Percentiles rank a stretch among this genome's conserved stretches.
Conservation (phyloP, 371 early-diverging fungal genomes). For the Mortierella sp. region DNA sequence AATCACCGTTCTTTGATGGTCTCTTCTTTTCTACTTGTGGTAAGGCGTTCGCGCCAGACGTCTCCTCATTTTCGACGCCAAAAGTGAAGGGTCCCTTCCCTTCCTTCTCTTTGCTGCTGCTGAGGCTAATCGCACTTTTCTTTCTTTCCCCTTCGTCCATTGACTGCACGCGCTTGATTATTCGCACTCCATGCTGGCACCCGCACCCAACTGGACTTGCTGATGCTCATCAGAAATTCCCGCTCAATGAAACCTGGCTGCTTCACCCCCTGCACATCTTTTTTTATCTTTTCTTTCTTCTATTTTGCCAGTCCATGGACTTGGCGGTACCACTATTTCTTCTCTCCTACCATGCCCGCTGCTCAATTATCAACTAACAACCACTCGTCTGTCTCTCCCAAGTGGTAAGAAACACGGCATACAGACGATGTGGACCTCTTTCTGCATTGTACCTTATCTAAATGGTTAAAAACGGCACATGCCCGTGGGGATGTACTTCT, state of each 20-base stretch:
- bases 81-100: not conserved
- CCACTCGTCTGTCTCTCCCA: too few relatives aligned
- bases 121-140: not conserved
- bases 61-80: not conserved
- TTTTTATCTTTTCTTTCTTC: not conserved
- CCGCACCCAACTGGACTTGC: not conserved
- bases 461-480: not conserved
- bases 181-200: not conserved
- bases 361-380: too few relatives aligned
- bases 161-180: not conserved
- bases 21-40: not conserved
- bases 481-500: not conserved
- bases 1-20: not conserved
- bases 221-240: not conserved
- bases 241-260: conserved; percentile 1
- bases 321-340: not conserved
- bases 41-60: not conserved
- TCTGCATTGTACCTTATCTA: not conserved
- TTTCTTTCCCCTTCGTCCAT: not conserved
- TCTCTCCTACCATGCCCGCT: too few relatives aligned
- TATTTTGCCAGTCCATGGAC: not conserved
- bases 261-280: not conserved
- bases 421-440: too few relatives aligned
- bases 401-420: too few relatives aligned
- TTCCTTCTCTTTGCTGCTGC: not conserved